Percentiles rank a stretch among this genome's conserved stretches.
phyloP scores from a whole-genome alignment of 768 basidiomycete genomes.

The Chalciporus piperatus region DNA sequence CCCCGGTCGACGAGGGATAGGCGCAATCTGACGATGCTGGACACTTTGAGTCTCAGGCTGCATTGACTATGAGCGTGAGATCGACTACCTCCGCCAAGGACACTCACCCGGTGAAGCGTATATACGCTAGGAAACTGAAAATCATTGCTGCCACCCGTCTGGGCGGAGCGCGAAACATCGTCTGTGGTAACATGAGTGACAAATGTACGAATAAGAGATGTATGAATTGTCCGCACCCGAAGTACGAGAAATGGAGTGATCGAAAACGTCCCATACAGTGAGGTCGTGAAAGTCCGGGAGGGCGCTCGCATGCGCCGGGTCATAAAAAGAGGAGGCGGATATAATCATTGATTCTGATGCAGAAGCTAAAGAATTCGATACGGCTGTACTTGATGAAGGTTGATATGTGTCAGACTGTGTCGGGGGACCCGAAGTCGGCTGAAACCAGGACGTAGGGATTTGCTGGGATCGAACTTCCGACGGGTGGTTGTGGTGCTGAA shows the following conservation, averaged over 20 bases:
- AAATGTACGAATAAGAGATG: background rate
- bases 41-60: background rate
- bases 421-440: background rate
- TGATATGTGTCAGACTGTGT: background rate
- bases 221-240: background rate
- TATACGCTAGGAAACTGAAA: conserved; percentile 7
- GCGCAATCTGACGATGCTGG: conserved; percentile 12
- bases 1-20: conserved; percentile 9
- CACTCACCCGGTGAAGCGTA: background rate
- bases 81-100: background rate
- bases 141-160: background rate
- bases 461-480: background rate
- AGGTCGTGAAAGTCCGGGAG: conserved; percentile 43
- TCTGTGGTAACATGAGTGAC: background rate
- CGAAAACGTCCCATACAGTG: conserved; percentile 26
- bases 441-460: background rate
- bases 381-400: background rate
- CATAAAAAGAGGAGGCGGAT: conserved; percentile 52
- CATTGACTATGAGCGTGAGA: background rate
- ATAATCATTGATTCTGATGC: conserved; percentile 45
- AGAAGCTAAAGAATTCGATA: background rate
- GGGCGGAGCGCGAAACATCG: background rate
- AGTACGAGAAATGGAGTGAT: conserved; percentile 7
- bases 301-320: conserved; percentile 38
- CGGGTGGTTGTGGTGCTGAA: background rate